These are phyloP conservation scores for Glomus cerebriforme DNA, from an alignment of 192 early-diverging fungal species.

Conservation along the genomic window DNA sequence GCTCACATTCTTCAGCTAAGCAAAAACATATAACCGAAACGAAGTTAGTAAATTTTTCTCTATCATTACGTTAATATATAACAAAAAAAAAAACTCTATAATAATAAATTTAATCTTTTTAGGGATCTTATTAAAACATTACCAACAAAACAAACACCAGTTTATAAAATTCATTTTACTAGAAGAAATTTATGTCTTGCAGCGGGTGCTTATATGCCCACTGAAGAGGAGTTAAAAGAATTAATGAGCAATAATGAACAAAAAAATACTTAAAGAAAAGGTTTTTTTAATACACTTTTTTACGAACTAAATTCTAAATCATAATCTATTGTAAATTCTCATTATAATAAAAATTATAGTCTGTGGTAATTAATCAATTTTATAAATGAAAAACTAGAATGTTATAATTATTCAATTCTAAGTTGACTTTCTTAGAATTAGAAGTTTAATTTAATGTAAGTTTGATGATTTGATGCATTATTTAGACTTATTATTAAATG, in stretches of 20 bases:
- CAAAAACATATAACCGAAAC: not conserved
- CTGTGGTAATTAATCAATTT: too few relatives aligned
- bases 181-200: slow-evolving; percentile 83
- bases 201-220: slow-evolving; percentile 68
- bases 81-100: not conserved
- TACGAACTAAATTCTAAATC: too few relatives aligned
- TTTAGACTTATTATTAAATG: too few relatives aligned
- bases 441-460: too few relatives aligned
- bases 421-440: too few relatives aligned
- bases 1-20: not conserved
- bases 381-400: too few relatives aligned
- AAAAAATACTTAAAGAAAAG: not conserved
- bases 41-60: not conserved
- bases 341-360: too few relatives aligned
- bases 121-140: slow-evolving; percentile 73
- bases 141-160: slow-evolving; percentile 90
- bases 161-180: slow-evolving; percentile 52
- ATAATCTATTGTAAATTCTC: too few relatives aligned
- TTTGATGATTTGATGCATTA: too few relatives aligned
- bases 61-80: not conserved
- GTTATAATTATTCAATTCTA: too few relatives aligned
- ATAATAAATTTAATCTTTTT: not conserved
- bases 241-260: not conserved
- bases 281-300: too few relatives aligned
- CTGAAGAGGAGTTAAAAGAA: not conserved